Evolutionary conservation across 352 stramenopile species (phyloP), one percentile per base, ranked within the genome.

Genomic region (Globisporangium viniferum): DNA sequence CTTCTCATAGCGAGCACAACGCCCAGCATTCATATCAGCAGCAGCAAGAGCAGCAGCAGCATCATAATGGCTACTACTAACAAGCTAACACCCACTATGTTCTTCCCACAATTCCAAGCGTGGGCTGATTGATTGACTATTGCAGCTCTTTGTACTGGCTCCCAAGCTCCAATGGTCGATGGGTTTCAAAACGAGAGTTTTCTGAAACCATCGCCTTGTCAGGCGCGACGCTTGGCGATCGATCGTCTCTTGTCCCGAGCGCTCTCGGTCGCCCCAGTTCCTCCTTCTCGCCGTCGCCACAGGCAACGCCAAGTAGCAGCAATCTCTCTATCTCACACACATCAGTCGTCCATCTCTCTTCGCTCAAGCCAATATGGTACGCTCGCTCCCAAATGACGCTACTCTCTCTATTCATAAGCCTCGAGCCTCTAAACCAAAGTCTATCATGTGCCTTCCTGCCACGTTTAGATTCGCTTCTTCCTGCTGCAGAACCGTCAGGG

Each of bases 401-500:
- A 8, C 9, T 18, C 49, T 18, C 49, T 31, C 5, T 29, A 27
- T 14, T 20, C 41, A 20, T n/a, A 5, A 31, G 22, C 22, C 27
- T 8, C 22, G 14, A 27, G 22, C 3, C 20, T 56, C 2, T 33
- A 12, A 39, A 20, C n/a, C 29, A 24, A 44, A 12, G 24, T 24
- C 2, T 59, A 31, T 48, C 31, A 29, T 7, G 2, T 65, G 41
- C 10, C 7, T 59, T 24, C 15, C 7, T 8, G 12, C 18, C 27
- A 1, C n/a, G 29, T 18, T 18, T 20, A 94, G 95, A 98, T 98
- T 69, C 89, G 92, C 68, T 99, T 99, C 82, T 98, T 99, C 68
- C 78, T 99, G 65, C 84, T 99, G 56, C 97, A 99, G 88, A 99
- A 99, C 81, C 89, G 95, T 14, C 97, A 99, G 84, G 98, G 98